Conservation (phyloP, 306 rosid genomes). For the Quercus glauca region DNA sequence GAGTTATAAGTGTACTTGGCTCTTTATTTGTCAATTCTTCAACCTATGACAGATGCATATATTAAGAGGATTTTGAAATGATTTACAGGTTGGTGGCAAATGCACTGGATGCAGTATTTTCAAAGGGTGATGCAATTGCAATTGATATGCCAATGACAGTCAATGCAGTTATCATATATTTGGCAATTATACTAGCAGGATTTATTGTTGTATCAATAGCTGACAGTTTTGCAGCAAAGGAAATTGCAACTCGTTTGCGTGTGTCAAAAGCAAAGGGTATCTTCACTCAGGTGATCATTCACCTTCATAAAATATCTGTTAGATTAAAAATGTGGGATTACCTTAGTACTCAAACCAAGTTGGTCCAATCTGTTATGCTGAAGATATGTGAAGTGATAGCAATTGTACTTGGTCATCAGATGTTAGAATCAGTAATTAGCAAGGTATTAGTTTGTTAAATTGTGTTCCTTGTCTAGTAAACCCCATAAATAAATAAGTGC, state of each 20-base stretch:
- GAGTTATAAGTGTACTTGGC: neutral
- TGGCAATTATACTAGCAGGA: slow-evolving; percentile 78
- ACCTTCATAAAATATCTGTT: neutral
- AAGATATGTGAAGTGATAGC: neutral
- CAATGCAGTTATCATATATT: slow-evolving; percentile 67
- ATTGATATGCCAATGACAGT: slow-evolving; percentile 92
- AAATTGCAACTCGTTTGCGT: slow-evolving; percentile 74
- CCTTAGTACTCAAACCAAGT: neutral
- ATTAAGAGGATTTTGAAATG: neutral
- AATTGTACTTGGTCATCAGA: neutral
- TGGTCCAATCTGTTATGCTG: neutral
- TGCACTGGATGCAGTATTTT: slow-evolving; percentile 58
- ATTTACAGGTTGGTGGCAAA: slow-evolving; percentile 74
- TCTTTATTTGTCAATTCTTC: neutral
- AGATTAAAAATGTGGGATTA: neutral
- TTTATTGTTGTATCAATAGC: slow-evolving; percentile 86
- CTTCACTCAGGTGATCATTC: slow-evolving; percentile 70
- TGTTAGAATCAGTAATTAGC: neutral
- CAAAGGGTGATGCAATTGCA: slow-evolving; percentile 87
- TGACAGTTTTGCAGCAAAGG: slow-evolving; percentile 80
- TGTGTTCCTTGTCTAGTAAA: neutral
- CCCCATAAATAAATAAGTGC: neutral
- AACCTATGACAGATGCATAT: neutral
- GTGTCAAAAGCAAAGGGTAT: slow-evolving; percentile 76
- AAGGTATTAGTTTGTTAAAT: neutral